These are phyloP conservation scores for Tubosaeta sp. DNA, from an alignment of 768 basidiomycete species.

Conservation along the genomic window DNA sequence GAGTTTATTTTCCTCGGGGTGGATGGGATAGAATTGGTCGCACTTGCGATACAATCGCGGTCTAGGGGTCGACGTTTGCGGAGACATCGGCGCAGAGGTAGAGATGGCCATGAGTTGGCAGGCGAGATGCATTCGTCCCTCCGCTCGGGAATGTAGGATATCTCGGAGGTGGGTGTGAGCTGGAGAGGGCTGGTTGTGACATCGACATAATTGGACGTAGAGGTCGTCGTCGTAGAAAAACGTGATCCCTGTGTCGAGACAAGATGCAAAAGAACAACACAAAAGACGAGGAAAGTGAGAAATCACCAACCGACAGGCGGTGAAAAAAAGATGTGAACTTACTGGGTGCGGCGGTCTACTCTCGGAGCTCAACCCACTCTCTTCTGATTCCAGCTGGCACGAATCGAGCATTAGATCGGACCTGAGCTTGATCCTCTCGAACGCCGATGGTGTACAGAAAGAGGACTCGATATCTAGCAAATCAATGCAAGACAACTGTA, in stretches of 20 bases:
- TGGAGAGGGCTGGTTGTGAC: constrained; percentile 2
- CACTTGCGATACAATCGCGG: background rate
- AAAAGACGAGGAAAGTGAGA: background rate
- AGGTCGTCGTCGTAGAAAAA: constrained; percentile 33
- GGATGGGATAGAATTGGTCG: constrained; percentile 4
- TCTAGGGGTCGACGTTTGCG: constrained; percentile 28
- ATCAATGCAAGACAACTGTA: constrained; percentile 19
- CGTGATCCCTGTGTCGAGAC: constrained; percentile 26
- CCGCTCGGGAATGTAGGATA: constrained; percentile 2
- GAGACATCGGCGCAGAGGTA: constrained; percentile 24
- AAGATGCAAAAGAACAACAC: background rate
- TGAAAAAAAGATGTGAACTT: constrained; percentile 1
- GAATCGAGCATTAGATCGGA: constrained; percentile 22
- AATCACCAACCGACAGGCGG: background rate
- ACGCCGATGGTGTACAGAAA: constrained; percentile 8
- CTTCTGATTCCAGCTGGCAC: constrained; percentile 13
- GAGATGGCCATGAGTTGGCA: constrained; percentile 20
- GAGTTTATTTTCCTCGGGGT: constrained; percentile 10
- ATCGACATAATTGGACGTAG: constrained; percentile 31
- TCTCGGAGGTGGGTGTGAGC: background rate
- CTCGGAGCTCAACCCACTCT: constrained; percentile 4
- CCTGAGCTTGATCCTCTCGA: constrained; percentile 14
- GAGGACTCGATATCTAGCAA: constrained; percentile 20
- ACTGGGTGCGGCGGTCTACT: constrained; percentile 11
- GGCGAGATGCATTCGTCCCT: constrained; percentile 8